These are phyloP conservation scores for Aspergillus udagawae DNA, from an alignment of 2,329 filamentous ascomycete genomes.

Conservation along the genomic window DNA sequence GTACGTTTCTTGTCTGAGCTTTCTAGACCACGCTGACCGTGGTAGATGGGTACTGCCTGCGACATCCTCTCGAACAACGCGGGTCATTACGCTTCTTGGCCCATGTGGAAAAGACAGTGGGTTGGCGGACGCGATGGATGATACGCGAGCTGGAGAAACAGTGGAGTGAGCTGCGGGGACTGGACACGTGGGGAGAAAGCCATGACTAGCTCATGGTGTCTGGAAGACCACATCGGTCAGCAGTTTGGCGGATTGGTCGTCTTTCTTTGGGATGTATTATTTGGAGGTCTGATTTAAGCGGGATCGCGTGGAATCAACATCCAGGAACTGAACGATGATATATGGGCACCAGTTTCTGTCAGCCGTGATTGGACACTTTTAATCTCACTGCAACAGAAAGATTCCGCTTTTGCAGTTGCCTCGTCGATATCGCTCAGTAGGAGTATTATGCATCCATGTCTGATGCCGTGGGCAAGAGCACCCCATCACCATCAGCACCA, in stretches of 20 bases:
- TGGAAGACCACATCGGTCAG: too few relatives aligned
- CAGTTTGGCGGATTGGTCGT: neutral
- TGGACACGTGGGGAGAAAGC: constrained; percentile 11
- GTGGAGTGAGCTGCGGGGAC: constrained; percentile 24
- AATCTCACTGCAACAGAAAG: neutral
- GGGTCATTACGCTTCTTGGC: constrained; percentile 26
- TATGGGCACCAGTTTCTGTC: too few relatives aligned
- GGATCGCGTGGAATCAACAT: neutral
- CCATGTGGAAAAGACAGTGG: constrained; percentile 24
- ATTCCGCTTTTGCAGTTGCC: neutral
- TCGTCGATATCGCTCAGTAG: neutral
- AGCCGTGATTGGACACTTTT: too few relatives aligned
- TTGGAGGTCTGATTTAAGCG: neutral
- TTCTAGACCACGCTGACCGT: neutral
- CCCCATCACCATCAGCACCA: too few relatives aligned
- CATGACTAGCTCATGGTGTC: neutral
- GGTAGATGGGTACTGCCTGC: constrained; percentile 32
- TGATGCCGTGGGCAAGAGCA: neutral
- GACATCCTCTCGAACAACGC: constrained; percentile 22
- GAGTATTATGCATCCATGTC: neutral
- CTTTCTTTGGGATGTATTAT: neutral
- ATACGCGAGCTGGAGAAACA: constrained; percentile 23
- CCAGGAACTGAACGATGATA: neutral
- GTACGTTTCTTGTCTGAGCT: constrained; percentile 15
- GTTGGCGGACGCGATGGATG: constrained; percentile 33